phyloP scores from a whole-genome alignment of 352 stramenopile species.

The Globisporangium splendens region DNA sequence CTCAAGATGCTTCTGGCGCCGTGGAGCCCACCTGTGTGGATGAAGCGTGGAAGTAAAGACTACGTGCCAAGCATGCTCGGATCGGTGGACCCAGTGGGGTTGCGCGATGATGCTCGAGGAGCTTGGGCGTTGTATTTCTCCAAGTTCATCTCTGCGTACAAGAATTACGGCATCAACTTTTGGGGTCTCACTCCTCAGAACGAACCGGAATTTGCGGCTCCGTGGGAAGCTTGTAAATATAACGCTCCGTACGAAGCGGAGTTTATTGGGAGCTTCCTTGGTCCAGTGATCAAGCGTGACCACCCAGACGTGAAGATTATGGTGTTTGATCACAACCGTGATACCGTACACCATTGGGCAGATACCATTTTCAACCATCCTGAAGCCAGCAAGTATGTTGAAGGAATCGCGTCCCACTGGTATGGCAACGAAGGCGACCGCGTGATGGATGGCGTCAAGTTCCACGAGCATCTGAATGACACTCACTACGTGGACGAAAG shows the following conservation, averaged over 20 bases:
- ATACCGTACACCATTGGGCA: slow-evolving; percentile 65
- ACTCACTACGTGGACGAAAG: slow-evolving; percentile 62
- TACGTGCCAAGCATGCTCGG: slow-evolving; percentile 65
- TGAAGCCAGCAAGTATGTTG: slow-evolving; percentile 68
- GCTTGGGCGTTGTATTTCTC: slow-evolving; percentile 91
- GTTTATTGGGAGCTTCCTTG: slow-evolving; percentile 85
- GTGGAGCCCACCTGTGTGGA: slow-evolving; percentile 84
- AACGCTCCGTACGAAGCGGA: slow-evolving; percentile 50
- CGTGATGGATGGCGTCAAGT: slow-evolving; percentile 69
- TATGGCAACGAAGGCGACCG: slow-evolving; percentile 64
- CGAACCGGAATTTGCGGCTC: slow-evolving; percentile 74
- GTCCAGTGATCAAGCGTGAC: slow-evolving; percentile 74
- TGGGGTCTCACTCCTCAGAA: slow-evolving; percentile 91
- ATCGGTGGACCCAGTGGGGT: slow-evolving; percentile 44
- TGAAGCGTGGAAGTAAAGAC: slow-evolving; percentile 47
- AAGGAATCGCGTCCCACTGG: slow-evolving; percentile 92
- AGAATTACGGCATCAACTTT: slow-evolving; percentile 72
- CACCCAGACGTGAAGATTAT: slow-evolving; percentile 90
- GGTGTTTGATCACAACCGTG: slow-evolving; percentile 91
- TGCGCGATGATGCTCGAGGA: slow-evolving; percentile 45
- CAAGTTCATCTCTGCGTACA: slow-evolving; percentile 91
- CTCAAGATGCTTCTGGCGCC: slow-evolving; percentile 86
- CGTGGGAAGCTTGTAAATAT: slow-evolving; percentile 75
- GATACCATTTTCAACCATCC: slow-evolving; percentile 66
- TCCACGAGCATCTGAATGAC: slow-evolving; percentile 73